Percentiles rank a stretch among this genome's conserved stretches.
Conservation (phyloP, 2,329 filamentous ascomycete species). For the Ceratocystis papillata region DNA sequence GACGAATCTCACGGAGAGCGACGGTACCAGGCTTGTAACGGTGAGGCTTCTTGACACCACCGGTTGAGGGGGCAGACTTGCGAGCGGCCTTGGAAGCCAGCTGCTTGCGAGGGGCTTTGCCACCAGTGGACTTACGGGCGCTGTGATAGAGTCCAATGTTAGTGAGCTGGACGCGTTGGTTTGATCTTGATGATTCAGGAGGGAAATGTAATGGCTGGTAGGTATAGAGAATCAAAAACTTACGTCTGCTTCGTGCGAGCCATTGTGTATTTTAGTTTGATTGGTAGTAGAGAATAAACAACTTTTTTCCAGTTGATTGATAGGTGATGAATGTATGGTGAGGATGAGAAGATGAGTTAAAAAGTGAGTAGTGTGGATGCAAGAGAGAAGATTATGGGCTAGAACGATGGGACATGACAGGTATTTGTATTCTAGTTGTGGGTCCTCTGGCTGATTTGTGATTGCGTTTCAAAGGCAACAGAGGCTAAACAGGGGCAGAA, state of each 20-base stretch:
- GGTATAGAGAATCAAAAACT: conserved; percentile 13
- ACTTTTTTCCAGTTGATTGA: conserved; percentile 32
- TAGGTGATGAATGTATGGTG: conserved; percentile 27
- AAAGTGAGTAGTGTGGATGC: conserved; percentile 33
- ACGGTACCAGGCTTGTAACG: conserved; percentile 85
- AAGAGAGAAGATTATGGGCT: conserved; percentile 31
- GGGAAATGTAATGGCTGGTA: conserved; percentile 30
- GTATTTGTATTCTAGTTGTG: conserved; percentile 30
- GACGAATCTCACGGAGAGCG: conserved; percentile 95
- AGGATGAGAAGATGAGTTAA: conserved; percentile 25
- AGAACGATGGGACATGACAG: background rate
- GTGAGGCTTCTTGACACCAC: conserved; percentile 94
- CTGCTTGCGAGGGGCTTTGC: conserved; percentile 82
- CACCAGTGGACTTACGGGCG: conserved; percentile 66
- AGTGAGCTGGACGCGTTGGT: background rate
- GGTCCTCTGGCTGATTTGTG: conserved; percentile 27
- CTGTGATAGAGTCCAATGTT: conserved; percentile 8
- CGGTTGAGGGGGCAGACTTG: conserved; percentile 95
- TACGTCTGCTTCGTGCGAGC: conserved; percentile 54
- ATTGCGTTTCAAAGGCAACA: conserved; percentile 18
- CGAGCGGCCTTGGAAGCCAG: conserved; percentile 98
- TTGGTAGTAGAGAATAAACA: conserved; percentile 29
- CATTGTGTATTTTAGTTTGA: conserved; percentile 39
- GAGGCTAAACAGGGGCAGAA: background rate
- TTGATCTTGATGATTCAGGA: background rate